Percentiles rank a stretch among this genome's conserved stretches.
Evolutionary conservation across 164 flowering plant species (phyloP).

Genomic region (Chloranthus sessilifolius): DNA sequence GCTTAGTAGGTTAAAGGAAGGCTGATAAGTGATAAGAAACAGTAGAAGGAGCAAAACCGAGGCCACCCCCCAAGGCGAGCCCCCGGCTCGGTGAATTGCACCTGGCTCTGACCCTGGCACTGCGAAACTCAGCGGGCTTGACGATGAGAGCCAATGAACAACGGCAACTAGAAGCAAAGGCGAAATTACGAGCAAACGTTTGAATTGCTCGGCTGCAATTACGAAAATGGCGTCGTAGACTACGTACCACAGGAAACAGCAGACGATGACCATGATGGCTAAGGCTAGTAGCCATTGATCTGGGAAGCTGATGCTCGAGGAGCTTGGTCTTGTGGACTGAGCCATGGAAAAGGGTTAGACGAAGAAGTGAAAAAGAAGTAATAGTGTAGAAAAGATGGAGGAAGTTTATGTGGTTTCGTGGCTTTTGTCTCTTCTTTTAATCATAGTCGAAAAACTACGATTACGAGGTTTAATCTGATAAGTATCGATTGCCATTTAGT

Average conservation of each 20-base stretch:
- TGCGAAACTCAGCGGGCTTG: background rate
- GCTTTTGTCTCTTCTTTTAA: no score
- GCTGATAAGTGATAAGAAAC: conserved; percentile 5
- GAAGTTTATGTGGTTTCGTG: no score
- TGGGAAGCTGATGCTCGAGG: background rate
- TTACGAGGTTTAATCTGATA: no score
- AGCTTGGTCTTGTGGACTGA: background rate
- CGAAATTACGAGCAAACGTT: conserved; percentile 5
- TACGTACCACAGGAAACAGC: conserved; percentile 5
- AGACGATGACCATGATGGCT: background rate
- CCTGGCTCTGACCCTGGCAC: conserved; percentile 2
- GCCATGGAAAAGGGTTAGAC: background rate
- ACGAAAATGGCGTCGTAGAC: conserved; percentile 8
- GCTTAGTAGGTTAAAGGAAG: conserved; percentile 1
- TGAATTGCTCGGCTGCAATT: conserved; percentile 7
- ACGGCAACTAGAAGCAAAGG: conserved; percentile 6
- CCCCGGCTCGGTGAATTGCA: conserved; percentile 2
- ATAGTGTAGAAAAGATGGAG: no score
- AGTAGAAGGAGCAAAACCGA: conserved; percentile 1
- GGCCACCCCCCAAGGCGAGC: conserved; percentile 11
- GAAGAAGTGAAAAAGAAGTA: no score
- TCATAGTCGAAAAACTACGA: no score
- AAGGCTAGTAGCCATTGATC: background rate
- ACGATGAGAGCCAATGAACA: conserved; percentile 8
- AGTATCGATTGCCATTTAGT: no score